phyloP scores from a whole-genome alignment of 2,329 filamentous ascomycete species.

The Whalleya microplaca region DNA sequence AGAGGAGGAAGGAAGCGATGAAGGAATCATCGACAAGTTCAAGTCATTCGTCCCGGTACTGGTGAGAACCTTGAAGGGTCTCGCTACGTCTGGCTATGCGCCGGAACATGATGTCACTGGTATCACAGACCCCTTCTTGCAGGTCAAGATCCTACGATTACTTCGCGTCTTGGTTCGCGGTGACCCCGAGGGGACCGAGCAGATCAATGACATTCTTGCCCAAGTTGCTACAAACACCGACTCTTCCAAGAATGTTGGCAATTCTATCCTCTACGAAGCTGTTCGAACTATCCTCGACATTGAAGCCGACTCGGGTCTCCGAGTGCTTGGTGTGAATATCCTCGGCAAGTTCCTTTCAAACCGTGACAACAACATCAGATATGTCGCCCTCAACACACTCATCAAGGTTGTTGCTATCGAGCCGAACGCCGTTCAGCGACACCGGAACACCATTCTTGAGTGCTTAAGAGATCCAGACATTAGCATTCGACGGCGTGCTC shows the following conservation, averaged over 20 bases:
- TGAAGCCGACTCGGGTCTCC: slow-evolving; percentile 91
- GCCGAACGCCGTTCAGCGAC: slow-evolving; percentile 94
- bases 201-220: slow-evolving; percentile 97
- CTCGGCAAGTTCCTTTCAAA: slow-evolving; percentile 98
- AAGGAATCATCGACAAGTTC: slow-evolving; percentile 89
- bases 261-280: slow-evolving; percentile 96
- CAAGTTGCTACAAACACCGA: slow-evolving; percentile 98
- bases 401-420: slow-evolving; percentile 98
- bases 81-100: slow-evolving; percentile 94
- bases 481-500: slow-evolving; percentile 91
- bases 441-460: slow-evolving; percentile 96
- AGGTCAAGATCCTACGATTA: slow-evolving; percentile 91
- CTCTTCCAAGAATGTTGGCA: slow-evolving; percentile 96
- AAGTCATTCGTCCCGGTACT: slow-evolving; percentile 81
- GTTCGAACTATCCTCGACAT: slow-evolving; percentile 97
- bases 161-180: slow-evolving; percentile 85
- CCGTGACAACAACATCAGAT: slow-evolving; percentile 98
- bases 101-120: slow-evolving; percentile 98
- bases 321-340: slow-evolving; percentile 96
- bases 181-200: slow-evolving; percentile 85
- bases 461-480: slow-evolving; percentile 97
- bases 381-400: slow-evolving; percentile 94
- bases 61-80: slow-evolving; percentile 86
- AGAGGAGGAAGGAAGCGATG: slow-evolving; percentile 87
- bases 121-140: slow-evolving; percentile 95